Evolutionary conservation across 139 green algal species (phyloP).

Genomic region (Coccomyxa sp.): DNA sequence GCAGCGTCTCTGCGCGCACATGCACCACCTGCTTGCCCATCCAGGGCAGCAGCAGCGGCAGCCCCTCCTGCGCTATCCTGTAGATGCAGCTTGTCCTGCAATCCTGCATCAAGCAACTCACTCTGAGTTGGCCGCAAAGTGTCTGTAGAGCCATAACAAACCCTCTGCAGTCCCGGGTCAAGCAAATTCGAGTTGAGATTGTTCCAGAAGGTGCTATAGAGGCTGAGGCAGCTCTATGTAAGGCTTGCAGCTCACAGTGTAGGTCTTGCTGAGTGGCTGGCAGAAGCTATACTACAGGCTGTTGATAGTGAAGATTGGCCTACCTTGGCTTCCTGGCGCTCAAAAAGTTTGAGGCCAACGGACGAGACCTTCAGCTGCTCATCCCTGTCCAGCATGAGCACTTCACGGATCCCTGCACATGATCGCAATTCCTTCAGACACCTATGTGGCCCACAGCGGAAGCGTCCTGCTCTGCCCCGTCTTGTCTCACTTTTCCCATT

Average conservation of each 20-base stretch:
- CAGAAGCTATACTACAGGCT: not conserved
- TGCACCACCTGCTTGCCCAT: slow-evolving; percentile 64
- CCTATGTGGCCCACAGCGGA: too few relatives aligned
- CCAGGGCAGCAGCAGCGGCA: slow-evolving; percentile 75
- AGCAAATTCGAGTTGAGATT: too few relatives aligned
- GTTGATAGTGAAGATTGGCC: not conserved
- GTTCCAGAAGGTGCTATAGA: not conserved
- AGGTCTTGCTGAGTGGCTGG: not conserved
- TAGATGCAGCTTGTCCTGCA: slow-evolving; percentile 62
- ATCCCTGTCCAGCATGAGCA: slow-evolving; percentile 65
- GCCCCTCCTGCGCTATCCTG: slow-evolving; percentile 82
- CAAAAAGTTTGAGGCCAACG: slow-evolving; percentile 87
- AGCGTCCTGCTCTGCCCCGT: too few relatives aligned
- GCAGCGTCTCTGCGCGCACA: slow-evolving; percentile 48
- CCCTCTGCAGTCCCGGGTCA: too few relatives aligned
- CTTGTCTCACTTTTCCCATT: too few relatives aligned
- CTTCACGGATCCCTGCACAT: slow-evolving; percentile 28
- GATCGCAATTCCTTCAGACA: too few relatives aligned
- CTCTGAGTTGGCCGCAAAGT: too few relatives aligned
- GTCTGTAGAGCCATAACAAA: too few relatives aligned
- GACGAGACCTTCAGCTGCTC: slow-evolving; percentile 74
- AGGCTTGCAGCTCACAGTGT: not conserved
- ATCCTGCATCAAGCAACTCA: slow-evolving; percentile 47
- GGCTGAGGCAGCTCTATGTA: not conserved
- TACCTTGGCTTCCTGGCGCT: slow-evolving; percentile 70